Evolutionary conservation across 2,329 filamentous ascomycete species (phyloP), one percentile per base, ranked within the genome.

Genomic region (Alternaria atra): DNA sequence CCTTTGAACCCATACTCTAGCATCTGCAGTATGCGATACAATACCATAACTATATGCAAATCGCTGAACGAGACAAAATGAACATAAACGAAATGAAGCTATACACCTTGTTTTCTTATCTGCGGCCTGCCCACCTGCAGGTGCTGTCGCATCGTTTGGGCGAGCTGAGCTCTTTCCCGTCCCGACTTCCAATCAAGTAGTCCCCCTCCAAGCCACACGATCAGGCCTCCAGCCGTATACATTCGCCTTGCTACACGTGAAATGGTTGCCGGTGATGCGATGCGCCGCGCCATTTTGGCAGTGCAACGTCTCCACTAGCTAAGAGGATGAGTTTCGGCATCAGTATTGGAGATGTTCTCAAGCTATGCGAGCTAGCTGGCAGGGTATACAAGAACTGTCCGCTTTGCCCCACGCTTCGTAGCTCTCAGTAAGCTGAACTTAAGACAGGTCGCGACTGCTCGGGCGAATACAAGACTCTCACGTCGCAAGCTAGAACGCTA

Each of bases 391-490:
- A 64, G 59, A 73, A 73, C 51, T 73, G 71, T 72, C 12, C n/a
- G 64, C 51, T 13, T 47, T 34, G 9, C 7, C 6, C 23, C 6
- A 6, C 15, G 13, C 20, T 27, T 15, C 29, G 10, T 17, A n/a
- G 25, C 34, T 10, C 9, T 20, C 15, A 29, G 17, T 6, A 13
- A 25, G 30, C 52, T 63, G 39, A 65, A 44, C 27, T 43, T 4
- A 17, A 50, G n/a, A 5, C 9, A 74, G 73, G 73, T 51, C 67
- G 73, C 48, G 73, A 76, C 51, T 74, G 65, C 44, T 65, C 72
- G 4, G 73, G 73, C 13, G 70, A 72, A 53, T 76, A 75, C 66
- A 75, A 72, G 27, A 54, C 63, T 6, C 55, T 76, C 5, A 67
- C 72, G 2, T 64, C 47, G 17, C 67, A 76, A 60, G 64, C 71